Evolutionary conservation across 2,329 filamentous ascomycete species (phyloP).

Genomic region (Thielaviopsis punctulata): DNA sequence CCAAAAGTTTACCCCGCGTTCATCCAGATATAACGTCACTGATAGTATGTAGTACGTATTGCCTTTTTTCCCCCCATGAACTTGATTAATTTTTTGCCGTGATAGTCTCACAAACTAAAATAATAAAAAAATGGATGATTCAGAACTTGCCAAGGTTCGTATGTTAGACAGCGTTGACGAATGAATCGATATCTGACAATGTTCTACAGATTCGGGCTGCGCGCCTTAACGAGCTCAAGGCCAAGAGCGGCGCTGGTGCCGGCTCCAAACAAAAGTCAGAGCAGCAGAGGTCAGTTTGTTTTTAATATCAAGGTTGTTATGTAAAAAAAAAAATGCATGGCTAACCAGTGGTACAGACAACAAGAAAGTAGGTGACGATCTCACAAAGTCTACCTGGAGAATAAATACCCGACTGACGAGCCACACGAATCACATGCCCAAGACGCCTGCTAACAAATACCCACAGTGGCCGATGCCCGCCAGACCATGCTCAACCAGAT

Average conservation of each 20-base stretch:
- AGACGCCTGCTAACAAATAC: neutral
- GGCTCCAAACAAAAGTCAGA: slow-evolving; percentile 43
- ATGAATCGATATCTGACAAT: neutral
- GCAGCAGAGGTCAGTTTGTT: slow-evolving; percentile 20
- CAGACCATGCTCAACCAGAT: slow-evolving; percentile 74
- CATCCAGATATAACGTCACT: neutral
- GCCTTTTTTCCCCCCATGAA: too few species aligned
- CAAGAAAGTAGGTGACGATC: slow-evolving; percentile 18
- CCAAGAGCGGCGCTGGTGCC: slow-evolving; percentile 39
- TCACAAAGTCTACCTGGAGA: neutral
- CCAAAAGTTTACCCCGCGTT: slow-evolving; percentile 6
- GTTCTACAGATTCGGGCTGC: slow-evolving; percentile 65
- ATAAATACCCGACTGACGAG: neutral
- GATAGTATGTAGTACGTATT: neutral
- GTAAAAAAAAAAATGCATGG: neutral
- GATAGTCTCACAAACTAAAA: slow-evolving; percentile 5
- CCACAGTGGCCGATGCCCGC: slow-evolving; percentile 44
- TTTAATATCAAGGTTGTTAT: too few species aligned
- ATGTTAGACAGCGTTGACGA: neutral
- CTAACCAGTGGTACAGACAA: slow-evolving; percentile 5
- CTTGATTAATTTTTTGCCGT: neutral
- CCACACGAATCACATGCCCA: neutral
- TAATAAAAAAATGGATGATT: slow-evolving; percentile 24
- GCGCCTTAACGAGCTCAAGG: slow-evolving; percentile 82
- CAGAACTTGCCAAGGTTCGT: slow-evolving; percentile 25